Base-by-base conservation (phyloP, 225 moss, liverwort and hornwort species). In the Straminergon stramineum region DNA sequence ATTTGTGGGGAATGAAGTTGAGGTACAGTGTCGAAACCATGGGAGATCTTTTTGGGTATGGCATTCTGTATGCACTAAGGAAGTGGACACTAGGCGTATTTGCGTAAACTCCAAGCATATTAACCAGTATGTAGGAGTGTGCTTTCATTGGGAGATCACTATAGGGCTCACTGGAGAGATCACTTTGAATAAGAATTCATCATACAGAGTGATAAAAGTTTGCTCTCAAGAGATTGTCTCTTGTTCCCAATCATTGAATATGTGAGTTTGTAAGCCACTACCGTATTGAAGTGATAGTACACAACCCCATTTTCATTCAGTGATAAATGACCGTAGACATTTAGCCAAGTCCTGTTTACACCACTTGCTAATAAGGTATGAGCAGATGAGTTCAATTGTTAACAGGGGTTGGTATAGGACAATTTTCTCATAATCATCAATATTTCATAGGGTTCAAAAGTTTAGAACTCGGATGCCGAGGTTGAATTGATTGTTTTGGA, bases 1-100 rank as follows among this genome's bases (percentile, higher is more conserved):
- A 80, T 92, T 95, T 87, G 93, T 96, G 69, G 96, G 96, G 17
- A 96, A 95, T 85, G 94, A 96, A 94, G 96, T 95, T 43, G 96
- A 96, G 96, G 96, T 93, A 92, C 41, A 55, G n/a, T 23, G 37
- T 79, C 58, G 45, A 84, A 78, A 85, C 28, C 31, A 13, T 60
- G 65, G 56, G 83, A 86, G 75, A 87, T 53, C 3, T 55, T 79
- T 56, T 61, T 76, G 43, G 39, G 57, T 90, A 34, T 62, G 20
- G 78, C 70, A 79, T 79, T 90, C 62, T 58, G 18, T 73, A 65
- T 64, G 32, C 61, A 69, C 51, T 18, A 35, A 63, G 63, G 63
- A 32, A 63, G 45, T 63, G 22, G 22, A 22, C 43, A 13, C 45
- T 45, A 43, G 45, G 82, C 43, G 31, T 58, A 43, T 69, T 55